Percentiles rank a stretch among this genome's conserved stretches.
phyloP scores from a whole-genome alignment of 495 filamentous ascomycete genomes.

The Xylaria telfairii region DNA sequence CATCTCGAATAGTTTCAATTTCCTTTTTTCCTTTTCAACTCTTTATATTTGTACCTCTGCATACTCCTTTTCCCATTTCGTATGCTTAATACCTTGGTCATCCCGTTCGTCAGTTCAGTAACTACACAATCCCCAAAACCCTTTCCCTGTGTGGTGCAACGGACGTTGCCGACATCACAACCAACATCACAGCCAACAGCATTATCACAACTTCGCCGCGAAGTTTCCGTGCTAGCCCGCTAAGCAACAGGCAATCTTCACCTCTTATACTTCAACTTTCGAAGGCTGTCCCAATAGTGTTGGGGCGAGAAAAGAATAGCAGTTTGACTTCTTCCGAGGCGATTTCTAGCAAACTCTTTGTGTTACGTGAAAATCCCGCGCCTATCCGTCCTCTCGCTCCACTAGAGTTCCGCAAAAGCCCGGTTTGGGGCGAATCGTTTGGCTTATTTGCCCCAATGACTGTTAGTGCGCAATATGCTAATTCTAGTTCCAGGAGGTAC shows the following conservation, averaged over 20 bases:
- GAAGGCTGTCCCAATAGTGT: background rate
- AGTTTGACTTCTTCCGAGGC: no score
- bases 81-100: background rate
- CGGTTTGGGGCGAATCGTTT: background rate
- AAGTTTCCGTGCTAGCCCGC: background rate
- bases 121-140: background rate
- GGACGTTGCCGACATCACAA: background rate
- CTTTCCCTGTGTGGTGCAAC: background rate
- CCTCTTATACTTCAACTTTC: background rate
- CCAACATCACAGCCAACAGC: no score
- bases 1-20: background rate
- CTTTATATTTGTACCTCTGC: conserved; percentile 2
- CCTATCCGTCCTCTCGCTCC: background rate
- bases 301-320: background rate
- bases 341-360: background rate
- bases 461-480: conserved; percentile 4
- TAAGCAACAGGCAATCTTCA: background rate
- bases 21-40: background rate
- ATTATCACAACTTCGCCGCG: background rate
- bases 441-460: background rate
- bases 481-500: conserved; percentile 73
- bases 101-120: background rate
- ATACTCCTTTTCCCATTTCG: conserved; percentile 19
- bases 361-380: background rate
- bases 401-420: background rate